Base-by-base conservation (phyloP, 2,329 filamentous ascomycete genomes). In the Aureobasidium sp. region DNA sequence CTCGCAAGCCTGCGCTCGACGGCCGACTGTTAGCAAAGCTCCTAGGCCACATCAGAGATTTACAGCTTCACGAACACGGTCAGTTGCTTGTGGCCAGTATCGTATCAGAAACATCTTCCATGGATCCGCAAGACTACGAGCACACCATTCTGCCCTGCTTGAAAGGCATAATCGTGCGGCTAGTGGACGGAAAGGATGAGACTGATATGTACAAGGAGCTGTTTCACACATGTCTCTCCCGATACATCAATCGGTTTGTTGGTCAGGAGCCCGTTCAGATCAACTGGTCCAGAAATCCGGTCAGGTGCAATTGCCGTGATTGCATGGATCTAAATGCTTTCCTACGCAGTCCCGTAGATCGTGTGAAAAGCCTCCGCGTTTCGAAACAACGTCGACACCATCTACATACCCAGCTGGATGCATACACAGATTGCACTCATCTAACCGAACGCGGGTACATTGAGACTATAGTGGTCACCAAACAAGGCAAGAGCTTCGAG, bases 401-500 rank as follows among this genome's bases (percentile, higher is more conserved):
- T 29, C 29, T 60, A 24, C 44, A 60, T 14, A 40, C 14, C 1
- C 33, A 39, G 27, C 22, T 60, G 22, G 56, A 60, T 22, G 14
- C 39, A 15, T 29, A 49, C 15, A 60, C 56, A 8, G 56, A 60
- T 22, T 60, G 44, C 56, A 49, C 31, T 17, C 56, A 60, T 19
- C 6, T 49, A 14, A 60, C 42, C 15, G 40, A 45, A 19, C 33
- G 39, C 29, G 39, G 56, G 7, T 39, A 49, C 6, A 15, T 15
- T 17, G 37, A 59, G 31, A 49, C 31, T 33, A n/a, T 59, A 11
- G 56, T 59, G 8, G 44, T 49, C 19, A 59, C 56, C 14, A 59
- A 49, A 29, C 31, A 37, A 37, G 45, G 45, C 7, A 48, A 12
- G 15, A 40, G 33, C 19, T 59, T 49, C 22, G 31, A 39, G 24